A percentile compares a stretch with the other conserved stretches of the same genome.
Conservation (phyloP, 2,329 filamentous ascomycete species). For the Exophiala phaeomuriformis region DNA sequence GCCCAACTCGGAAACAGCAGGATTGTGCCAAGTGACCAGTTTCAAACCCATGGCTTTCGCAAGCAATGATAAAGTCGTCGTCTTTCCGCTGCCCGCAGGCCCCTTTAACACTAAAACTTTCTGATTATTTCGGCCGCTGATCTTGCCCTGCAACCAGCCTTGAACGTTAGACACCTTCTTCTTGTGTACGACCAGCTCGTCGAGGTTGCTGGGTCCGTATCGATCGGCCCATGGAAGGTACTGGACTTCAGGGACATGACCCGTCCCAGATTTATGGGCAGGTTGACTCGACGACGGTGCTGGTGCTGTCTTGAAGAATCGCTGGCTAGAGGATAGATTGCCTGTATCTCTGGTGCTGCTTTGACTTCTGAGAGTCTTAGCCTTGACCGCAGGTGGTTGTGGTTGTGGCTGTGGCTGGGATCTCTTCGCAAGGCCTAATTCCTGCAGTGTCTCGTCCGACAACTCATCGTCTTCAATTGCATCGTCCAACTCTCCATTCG, state of each 20-base stretch:
- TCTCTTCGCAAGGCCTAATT: conserved; percentile 22
- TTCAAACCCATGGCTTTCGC: conserved; percentile 69
- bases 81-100: conserved; percentile 86
- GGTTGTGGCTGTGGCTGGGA: too few relatives aligned
- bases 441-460: conserved; percentile 35
- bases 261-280: background rate
- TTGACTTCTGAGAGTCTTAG: background rate
- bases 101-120: conserved; percentile 79
- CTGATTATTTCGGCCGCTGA: conserved; percentile 54
- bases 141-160: conserved; percentile 70
- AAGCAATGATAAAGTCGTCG: conserved; percentile 72
- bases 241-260: conserved; percentile 3
- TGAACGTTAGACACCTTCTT: conserved; percentile 84
- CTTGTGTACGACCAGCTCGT: conserved; percentile 90
- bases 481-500: conserved; percentile 26
- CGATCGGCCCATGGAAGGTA: conserved; percentile 78
- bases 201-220: conserved; percentile 65
- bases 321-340: conserved; percentile 23
- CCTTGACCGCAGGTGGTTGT: too few relatives aligned
- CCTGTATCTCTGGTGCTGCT: conserved; percentile 6
- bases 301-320: conserved; percentile 17
- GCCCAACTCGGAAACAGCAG: conserved; percentile 54
- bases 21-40: conserved; percentile 86
- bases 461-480: conserved; percentile 31
- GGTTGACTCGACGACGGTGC: background rate